Percentiles rank a stretch among this genome's conserved stretches.
These are phyloP conservation scores for Backusella liffmaniae DNA, from an alignment of 192 early-diverging fungal species.

Conservation along the genomic window DNA sequence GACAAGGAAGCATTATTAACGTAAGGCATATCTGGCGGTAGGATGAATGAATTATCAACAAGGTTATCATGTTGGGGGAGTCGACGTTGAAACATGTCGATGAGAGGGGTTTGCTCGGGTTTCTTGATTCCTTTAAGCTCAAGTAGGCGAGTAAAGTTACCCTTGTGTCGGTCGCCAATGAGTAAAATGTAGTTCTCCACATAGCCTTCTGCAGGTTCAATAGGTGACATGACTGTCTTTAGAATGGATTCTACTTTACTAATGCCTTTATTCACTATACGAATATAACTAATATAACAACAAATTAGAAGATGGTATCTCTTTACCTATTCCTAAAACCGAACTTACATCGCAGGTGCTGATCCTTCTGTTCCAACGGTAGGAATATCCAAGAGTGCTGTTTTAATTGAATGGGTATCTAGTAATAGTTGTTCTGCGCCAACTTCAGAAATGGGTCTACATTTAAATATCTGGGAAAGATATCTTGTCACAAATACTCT, in stretches of 20 bases:
- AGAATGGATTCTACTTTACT: slow-evolving; percentile 82
- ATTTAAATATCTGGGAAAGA: slow-evolving; percentile 66
- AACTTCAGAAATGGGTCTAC: slow-evolving; percentile 85
- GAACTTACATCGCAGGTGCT: slow-evolving; percentile 59
- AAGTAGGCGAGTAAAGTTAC: slow-evolving; percentile 77
- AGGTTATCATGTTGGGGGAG: slow-evolving; percentile 39
- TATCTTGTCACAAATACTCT: slow-evolving; percentile 74
- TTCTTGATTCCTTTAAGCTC: slow-evolving; percentile 77
- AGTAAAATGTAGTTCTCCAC: slow-evolving; percentile 89
- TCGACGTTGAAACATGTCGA: slow-evolving; percentile 53
- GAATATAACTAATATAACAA: slow-evolving; percentile 62
- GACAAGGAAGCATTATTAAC: background rate
- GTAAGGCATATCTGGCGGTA: slow-evolving; percentile 26
- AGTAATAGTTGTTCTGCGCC: slow-evolving; percentile 96
- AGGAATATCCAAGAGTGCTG: slow-evolving; percentile 73
- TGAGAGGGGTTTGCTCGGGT: slow-evolving; percentile 54
- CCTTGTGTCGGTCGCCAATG: slow-evolving; percentile 66
- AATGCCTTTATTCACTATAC: slow-evolving; percentile 81
- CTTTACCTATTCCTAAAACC: background rate
- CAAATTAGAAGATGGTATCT: background rate
- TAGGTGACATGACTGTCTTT: slow-evolving; percentile 85
- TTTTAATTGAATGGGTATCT: slow-evolving; percentile 93
- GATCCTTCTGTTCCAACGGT: slow-evolving; percentile 55
- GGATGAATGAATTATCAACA: slow-evolving; percentile 42
- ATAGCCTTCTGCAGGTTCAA: slow-evolving; percentile 79